Base-by-base conservation (phyloP, 1,284 basidiomycete species). In the Ustilago loliicola region DNA sequence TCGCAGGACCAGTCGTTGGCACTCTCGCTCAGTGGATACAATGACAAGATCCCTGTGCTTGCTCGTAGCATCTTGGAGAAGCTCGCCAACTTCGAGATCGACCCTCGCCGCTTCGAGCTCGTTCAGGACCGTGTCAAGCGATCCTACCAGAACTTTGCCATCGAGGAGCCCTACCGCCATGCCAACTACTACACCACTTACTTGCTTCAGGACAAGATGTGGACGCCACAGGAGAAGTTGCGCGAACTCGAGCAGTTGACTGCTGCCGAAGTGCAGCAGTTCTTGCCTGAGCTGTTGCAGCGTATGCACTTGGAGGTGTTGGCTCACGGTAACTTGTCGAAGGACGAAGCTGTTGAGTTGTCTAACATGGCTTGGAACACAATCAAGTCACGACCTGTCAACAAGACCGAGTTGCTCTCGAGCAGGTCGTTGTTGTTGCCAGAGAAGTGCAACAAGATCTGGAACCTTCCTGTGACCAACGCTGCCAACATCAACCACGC, bases 41-140 rank as follows among this genome's bases (percentile, higher is more conserved):
- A 96, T 85, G 96, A 99, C 88, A 98, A 98, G 88, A 89, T 99
- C 42, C 88, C 91, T 7, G 90, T 93, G 0, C 90, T 99, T 36
- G 90, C 92, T 9, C 88, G 92, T 80, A 90, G 92, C 72, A 91
- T 99, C 63, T 86, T 98, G 50, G 90, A 92, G 73, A 91, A 91
- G 81, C 88, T 93, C 65, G 92, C 90, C 85, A 88, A 88, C 34
- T 89, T 96, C 63, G 88, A 90, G 80, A 89, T 97, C 36, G 90
- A 92, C 79, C 87, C 90, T 27, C 90, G 92, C 65, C 89, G 96
- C 68, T 91, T 98, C 69, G 90, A 89, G 55, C 90, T 98, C 57
- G 91, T 97, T 86, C 93, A 93, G 85, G 95, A 98, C 87, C 91
- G 93, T 88, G 93, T 82, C 52, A 72, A 72, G 45, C 78, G 84